These are phyloP conservation scores for Suillus sp. DNA, from an alignment of 768 basidiomycete species.

Conservation along the genomic window DNA sequence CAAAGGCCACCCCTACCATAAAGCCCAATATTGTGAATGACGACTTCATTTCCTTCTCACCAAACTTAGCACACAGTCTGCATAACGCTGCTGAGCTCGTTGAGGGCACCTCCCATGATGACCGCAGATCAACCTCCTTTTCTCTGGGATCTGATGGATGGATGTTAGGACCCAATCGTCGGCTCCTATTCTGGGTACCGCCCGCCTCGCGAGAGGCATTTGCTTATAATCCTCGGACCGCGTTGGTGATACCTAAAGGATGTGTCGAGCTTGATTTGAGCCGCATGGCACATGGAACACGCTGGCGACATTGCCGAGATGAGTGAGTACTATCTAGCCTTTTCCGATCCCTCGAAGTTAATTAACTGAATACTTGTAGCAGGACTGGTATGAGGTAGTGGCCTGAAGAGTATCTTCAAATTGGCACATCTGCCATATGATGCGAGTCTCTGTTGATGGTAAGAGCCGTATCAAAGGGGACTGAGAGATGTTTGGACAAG, in stretches of 20 bases:
- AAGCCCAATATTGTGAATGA: background rate
- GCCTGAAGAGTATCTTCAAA: background rate
- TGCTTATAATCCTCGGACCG: conserved; percentile 7
- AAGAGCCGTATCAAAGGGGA: background rate
- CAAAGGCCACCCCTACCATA: background rate
- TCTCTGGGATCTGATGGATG: conserved; percentile 9
- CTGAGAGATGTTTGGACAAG: background rate
- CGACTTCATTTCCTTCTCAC: conserved; percentile 5
- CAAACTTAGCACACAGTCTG: background rate
- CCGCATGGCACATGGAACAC: conserved; percentile 7
- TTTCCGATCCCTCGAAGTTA: background rate
- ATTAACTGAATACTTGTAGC: background rate
- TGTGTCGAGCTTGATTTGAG: conserved; percentile 11
- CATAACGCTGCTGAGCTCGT: background rate
- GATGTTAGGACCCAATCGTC: conserved; percentile 7
- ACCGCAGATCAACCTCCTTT: background rate
- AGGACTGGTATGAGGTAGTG: background rate
- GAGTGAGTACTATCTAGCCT: background rate
- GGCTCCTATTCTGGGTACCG: conserved; percentile 13
- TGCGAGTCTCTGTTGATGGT: background rate
- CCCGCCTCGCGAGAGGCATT: conserved; percentile 7
- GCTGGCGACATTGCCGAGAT: background rate
- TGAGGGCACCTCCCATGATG: background rate
- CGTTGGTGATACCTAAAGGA: conserved; percentile 3
- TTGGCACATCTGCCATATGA: background rate